phyloP scores from a whole-genome alignment of 257 asterid genomes.

The Schizonepeta tenuifolia region DNA sequence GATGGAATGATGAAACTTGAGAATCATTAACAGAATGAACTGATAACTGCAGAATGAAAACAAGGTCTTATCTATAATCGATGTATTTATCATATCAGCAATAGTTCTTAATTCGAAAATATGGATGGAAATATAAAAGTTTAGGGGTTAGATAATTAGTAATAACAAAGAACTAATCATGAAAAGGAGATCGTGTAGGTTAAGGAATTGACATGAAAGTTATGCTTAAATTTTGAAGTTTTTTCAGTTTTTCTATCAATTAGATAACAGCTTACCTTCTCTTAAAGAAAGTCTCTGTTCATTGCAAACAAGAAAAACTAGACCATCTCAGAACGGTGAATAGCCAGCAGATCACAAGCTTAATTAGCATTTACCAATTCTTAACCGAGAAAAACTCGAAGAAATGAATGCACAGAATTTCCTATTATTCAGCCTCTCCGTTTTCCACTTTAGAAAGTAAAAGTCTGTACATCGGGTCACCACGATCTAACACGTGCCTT shows the following conservation, averaged over 20 bases:
- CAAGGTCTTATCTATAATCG: too few species aligned
- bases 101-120: constrained; percentile 6
- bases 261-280: constrained; percentile 19
- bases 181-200: background rate
- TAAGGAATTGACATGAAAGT: background rate
- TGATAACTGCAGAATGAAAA: too few species aligned
- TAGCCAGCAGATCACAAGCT: constrained; percentile 23
- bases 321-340: constrained; percentile 27
- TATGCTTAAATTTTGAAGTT: background rate
- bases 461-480: constrained; percentile 81
- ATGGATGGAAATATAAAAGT: background rate
- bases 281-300: constrained; percentile 2
- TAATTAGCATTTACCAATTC: background rate
- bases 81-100: too few species aligned
- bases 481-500: constrained; percentile 74
- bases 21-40: too few species aligned
- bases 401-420: constrained; percentile 15
- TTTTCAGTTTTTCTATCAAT: background rate
- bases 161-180: background rate
- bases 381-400: background rate
- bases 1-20: too few species aligned
- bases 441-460: constrained; percentile 53
- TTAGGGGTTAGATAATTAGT: background rate
- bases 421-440: constrained; percentile 32
- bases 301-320: background rate